phyloP scores from a whole-genome alignment of 495 filamentous ascomycete species.

The Astrothelium subdiscretum region DNA sequence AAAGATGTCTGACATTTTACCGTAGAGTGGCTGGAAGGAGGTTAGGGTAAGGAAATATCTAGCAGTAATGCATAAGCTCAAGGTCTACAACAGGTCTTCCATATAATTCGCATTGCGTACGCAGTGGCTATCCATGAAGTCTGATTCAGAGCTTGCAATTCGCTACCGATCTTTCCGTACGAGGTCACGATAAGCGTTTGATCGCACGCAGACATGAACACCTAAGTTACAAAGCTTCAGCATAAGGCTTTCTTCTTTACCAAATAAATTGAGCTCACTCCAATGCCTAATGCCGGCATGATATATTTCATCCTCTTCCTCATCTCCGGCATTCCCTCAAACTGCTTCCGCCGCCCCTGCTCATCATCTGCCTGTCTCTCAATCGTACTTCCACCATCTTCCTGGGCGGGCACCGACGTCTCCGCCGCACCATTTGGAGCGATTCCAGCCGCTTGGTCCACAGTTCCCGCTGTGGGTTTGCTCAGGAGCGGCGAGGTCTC shows the following conservation, averaged over 20 bases:
- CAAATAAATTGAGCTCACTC: slow-evolving; percentile 31
- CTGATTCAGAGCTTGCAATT: slow-evolving; percentile 62
- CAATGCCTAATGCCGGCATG: slow-evolving; percentile 46
- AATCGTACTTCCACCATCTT: slow-evolving; percentile 17
- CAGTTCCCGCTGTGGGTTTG: neutral
- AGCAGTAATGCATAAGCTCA: neutral
- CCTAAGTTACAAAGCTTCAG: slow-evolving; percentile 24
- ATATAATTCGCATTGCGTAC: slow-evolving; percentile 19
- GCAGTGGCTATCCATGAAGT: slow-evolving; percentile 82
- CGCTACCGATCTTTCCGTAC: slow-evolving; percentile 72
- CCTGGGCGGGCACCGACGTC: slow-evolving; percentile 1
- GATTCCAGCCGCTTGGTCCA: slow-evolving; percentile 12
- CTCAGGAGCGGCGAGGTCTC: slow-evolving; percentile 24
- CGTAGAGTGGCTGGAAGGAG: slow-evolving; percentile 69
- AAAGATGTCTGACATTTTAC: slow-evolving; percentile 73
- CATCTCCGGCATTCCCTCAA: slow-evolving; percentile 32
- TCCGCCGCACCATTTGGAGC: slow-evolving; percentile 8
- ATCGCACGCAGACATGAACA: slow-evolving; percentile 66
- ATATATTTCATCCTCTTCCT: slow-evolving; percentile 39
- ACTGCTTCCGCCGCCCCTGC: slow-evolving; percentile 18
- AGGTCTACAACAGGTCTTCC: neutral
- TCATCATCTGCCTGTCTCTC: slow-evolving; percentile 20
- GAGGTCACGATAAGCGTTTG: slow-evolving; percentile 72
- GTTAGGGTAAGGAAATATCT: slow-evolving; percentile 65
- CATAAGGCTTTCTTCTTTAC: slow-evolving; percentile 7